Evolutionary conservation across 257 asterid genomes (phyloP), one percentile per base, ranked within the genome.

Genomic region (Agastache rugosa): DNA sequence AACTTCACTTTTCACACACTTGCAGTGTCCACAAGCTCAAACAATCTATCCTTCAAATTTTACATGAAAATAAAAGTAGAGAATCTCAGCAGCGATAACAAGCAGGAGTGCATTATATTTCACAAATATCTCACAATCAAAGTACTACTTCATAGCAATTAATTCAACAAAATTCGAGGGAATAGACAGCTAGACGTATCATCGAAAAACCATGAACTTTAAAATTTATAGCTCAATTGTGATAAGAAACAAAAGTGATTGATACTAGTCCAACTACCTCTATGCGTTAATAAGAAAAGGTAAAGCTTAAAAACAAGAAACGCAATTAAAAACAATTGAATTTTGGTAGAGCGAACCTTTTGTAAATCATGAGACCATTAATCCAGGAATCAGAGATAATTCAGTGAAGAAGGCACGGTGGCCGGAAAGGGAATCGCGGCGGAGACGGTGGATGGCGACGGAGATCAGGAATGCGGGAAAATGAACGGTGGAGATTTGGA

Each of bases 401-500:
- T 39, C 63, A 74, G 58, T 6, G 39, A 22, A 11, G 58, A 67
- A 54, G 39, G 50, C 81, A 16, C 55, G 71, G 25, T 68, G 63
- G 77, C 41, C n/a, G 67, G 34, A 15, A 42, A 15, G 75, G 16
- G 39, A 68, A 68, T 67, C 67, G 60, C 54, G 74, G 68, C 58
- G 60, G 70, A 27, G 48, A 56, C 53, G 66, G 82, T 25, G 69
- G 67, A 34, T 39, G 59, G 69, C 25, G 73, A 35, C 72, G 76
- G 63, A 27, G 74, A 81, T 75, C 78, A 72, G 62, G 59, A 51
- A 53, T 31, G 41, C 14, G 74, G 75, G 73, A 66, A 74, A 77
- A 65, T 56, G 75, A 75, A 79, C 87, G 87, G 90, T 65, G 81
- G 68, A 73, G 84, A 82, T 72, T n/a, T 81, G 63, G 81, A 47